Conservation (phyloP, 805 yeast genomes). For the Cephaloascus fragrans region DNA sequence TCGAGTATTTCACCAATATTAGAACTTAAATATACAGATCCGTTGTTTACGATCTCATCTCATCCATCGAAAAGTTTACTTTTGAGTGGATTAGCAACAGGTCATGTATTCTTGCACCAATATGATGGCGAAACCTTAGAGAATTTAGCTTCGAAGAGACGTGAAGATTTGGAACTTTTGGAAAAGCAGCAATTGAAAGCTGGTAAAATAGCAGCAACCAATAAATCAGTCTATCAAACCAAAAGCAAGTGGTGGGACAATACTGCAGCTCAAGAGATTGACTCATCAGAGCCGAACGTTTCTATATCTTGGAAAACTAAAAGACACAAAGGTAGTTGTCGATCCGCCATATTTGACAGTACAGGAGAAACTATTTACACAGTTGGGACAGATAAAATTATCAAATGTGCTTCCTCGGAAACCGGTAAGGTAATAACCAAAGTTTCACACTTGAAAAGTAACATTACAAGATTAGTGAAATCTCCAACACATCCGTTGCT, state of each 20-base stretch:
- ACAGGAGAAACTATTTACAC: conserved; percentile 52
- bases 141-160: conserved; percentile 12
- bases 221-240: conserved; percentile 20
- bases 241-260: conserved; percentile 38
- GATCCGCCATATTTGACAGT: conserved; percentile 61
- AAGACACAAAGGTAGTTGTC: conserved; percentile 83
- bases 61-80: conserved; percentile 66
- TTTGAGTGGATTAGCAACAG: conserved; percentile 72
- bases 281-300: conserved; percentile 13
- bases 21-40: conserved; percentile 42
- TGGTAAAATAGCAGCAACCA: conserved; percentile 12
- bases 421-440: conserved; percentile 73
- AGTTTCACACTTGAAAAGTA: conserved; percentile 6
- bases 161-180: conserved; percentile 11
- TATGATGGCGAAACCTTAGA: conserved; percentile 46
- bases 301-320: conserved; percentile 67
- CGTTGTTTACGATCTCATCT: conserved; percentile 66
- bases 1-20: conserved; percentile 31
- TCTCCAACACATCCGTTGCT: conserved; percentile 39
- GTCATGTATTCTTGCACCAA: conserved; percentile 53
- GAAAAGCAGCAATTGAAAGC: conserved; percentile 16
- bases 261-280: conserved; percentile 15
- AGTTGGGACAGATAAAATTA: conserved; percentile 69
- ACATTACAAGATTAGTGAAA: conserved; percentile 30
- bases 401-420: conserved; percentile 62